Evolutionary conservation across 2,329 filamentous ascomycete genomes (phyloP).

Genomic region (Cyclaneusma minus): DNA sequence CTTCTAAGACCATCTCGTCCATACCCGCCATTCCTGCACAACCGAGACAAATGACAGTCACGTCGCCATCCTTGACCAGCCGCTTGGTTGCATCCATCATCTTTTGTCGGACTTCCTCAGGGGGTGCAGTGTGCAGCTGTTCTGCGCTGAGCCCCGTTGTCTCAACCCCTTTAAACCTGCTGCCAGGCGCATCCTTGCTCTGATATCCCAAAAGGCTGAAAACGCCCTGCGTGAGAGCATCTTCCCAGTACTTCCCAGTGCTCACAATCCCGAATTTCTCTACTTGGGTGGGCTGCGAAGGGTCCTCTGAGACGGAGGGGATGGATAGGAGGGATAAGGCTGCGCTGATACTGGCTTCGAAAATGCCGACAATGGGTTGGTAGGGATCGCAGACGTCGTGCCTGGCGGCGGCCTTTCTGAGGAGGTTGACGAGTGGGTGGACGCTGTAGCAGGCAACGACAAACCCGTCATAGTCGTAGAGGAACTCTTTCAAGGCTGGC

Average conservation of each 20-base stretch:
- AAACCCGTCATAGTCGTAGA: constrained; percentile 51
- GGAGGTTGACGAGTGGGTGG: constrained; percentile 55
- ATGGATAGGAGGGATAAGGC: constrained; percentile 37
- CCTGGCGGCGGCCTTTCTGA: constrained; percentile 27
- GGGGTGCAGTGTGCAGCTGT: constrained; percentile 58
- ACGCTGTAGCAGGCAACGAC: constrained; percentile 81
- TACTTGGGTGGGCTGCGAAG: constrained; percentile 11
- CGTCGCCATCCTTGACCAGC: constrained; percentile 39
- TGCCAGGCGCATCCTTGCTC: constrained; percentile 9
- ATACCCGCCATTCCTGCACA: constrained; percentile 87
- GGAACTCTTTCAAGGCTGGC: constrained; percentile 27
- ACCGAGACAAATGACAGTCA: constrained; percentile 64
- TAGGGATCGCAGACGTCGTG: too few relatives aligned
- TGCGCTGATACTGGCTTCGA: constrained; percentile 63
- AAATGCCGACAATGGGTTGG: constrained; percentile 63
- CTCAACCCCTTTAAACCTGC: constrained; percentile 60
- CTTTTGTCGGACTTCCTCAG: constrained; percentile 45
- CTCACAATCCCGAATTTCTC: constrained; percentile 73
- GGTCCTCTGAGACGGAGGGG: constrained; percentile 18
- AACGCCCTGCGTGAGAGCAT: constrained; percentile 52
- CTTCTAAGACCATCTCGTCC: constrained; percentile 57
- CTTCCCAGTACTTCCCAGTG: constrained; percentile 73
- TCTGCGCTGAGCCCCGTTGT: constrained; percentile 69
- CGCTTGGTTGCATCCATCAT: constrained; percentile 56
- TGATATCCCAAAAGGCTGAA: constrained; percentile 40